phyloP scores from a whole-genome alignment of 352 stramenopile species.

The Saprolegnia parasitica region DNA sequence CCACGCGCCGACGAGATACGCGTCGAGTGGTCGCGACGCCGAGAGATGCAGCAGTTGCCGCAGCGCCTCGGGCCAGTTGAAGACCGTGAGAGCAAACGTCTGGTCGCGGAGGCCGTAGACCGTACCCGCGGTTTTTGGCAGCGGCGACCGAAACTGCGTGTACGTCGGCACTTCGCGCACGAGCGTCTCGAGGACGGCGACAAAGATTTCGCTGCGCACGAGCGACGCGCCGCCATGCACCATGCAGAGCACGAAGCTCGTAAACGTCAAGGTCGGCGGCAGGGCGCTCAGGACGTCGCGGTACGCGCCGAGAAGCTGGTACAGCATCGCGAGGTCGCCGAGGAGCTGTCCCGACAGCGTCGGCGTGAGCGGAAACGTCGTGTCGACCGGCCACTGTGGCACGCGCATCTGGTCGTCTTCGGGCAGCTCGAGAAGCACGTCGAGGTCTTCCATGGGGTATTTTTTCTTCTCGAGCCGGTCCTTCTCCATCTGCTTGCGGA shows the following conservation, averaged over 20 bases:
- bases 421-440: constrained; percentile 49
- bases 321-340: constrained; percentile 72
- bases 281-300: constrained; percentile 61
- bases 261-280: constrained; percentile 51
- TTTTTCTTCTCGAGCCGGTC: constrained; percentile 32
- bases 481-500: constrained; percentile 26
- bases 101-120: constrained; percentile 69
- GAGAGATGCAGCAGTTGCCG: constrained; percentile 69
- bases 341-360: constrained; percentile 53
- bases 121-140: background rate
- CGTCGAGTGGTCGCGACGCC: constrained; percentile 50
- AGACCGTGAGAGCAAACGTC: constrained; percentile 54
- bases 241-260: constrained; percentile 44
- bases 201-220: constrained; percentile 59
- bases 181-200: constrained; percentile 65
- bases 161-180: constrained; percentile 31
- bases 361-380: constrained; percentile 33
- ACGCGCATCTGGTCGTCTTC: constrained; percentile 36
- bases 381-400: constrained; percentile 39
- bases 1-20: constrained; percentile 41
- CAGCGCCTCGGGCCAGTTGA: constrained; percentile 84
- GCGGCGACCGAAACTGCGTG: background rate
- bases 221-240: constrained; percentile 45
- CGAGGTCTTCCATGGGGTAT: constrained; percentile 69
- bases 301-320: constrained; percentile 73